A percentile compares a stretch with the other conserved stretches of the same genome.
Evolutionary conservation across 257 asterid genomes (phyloP).

Genomic region (Gentiana dahurica): DNA sequence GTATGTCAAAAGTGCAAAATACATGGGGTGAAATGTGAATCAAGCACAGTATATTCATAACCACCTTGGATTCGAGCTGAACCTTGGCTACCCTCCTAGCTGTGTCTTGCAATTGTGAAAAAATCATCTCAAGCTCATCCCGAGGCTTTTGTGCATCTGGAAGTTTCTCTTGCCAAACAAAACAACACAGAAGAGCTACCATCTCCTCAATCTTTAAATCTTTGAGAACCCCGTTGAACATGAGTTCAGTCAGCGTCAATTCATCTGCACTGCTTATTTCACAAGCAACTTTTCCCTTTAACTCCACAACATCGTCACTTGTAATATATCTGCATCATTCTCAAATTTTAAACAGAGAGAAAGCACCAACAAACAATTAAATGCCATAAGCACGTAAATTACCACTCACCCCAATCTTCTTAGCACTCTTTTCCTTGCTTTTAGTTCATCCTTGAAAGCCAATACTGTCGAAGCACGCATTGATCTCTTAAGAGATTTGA

Average conservation of each 20-base stretch:
- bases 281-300: slow-evolving; percentile 91
- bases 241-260: slow-evolving; percentile 80
- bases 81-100: slow-evolving; percentile 91
- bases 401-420: slow-evolving; percentile 73
- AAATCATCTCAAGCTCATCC: slow-evolving; percentile 75
- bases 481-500: slow-evolving; percentile 65
- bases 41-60: neutral
- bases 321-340: slow-evolving; percentile 51
- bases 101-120: slow-evolving; percentile 70
- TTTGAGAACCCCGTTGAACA: slow-evolving; percentile 78
- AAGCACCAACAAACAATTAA: neutral
- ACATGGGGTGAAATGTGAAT: no score
- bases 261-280: slow-evolving; percentile 98
- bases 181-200: slow-evolving; percentile 89
- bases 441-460: slow-evolving; percentile 97
- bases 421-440: slow-evolving; percentile 87
- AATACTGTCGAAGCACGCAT: slow-evolving; percentile 71
- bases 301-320: slow-evolving; percentile 76
- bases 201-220: slow-evolving; percentile 84
- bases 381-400: slow-evolving; percentile 10
- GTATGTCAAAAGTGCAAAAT: no score
- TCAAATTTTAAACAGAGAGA: slow-evolving; percentile 7
- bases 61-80: slow-evolving; percentile 97
- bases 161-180: slow-evolving; percentile 97
- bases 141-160: slow-evolving; percentile 83